Evolutionary conservation across 164 flowering plant species (phyloP), one percentile per base, ranked within the genome.

Genomic region (Buxus sempervirens): DNA sequence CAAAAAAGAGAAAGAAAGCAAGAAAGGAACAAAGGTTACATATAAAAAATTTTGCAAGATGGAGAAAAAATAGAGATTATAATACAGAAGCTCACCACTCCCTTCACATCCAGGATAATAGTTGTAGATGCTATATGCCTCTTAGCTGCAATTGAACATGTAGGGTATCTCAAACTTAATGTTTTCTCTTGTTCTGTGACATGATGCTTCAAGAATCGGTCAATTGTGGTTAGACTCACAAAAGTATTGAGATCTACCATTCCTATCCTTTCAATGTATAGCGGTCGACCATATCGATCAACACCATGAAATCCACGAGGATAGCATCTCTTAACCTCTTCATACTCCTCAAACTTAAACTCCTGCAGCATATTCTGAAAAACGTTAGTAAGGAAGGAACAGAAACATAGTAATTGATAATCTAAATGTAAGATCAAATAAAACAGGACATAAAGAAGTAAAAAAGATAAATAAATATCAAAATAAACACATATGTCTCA

Each of bases 231-330:
- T 66, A 75, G 75, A 74, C 75, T 77, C 60, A 82, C 64, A 24
- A 89, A 68, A 9, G 71, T 71, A 69, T 81, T 59, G 49, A 87
- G 79, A 64, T 89, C 85, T 10, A 83, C 64, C 84, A 83, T 74
- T 57, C 94, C 94, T 65, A 83, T 67, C 71, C 87, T 77, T 78
- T 89, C 94, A 62, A 89, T 83, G 70, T 89, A 89, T 55, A 89
- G 28, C 14, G 94, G 90, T 65, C 89, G 79, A 15, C 91, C 91
- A 61, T 58, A 68, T 75, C 76, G 82, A 75, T 89, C 94, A 38
- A 87, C 87, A 24, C 91, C 91, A 68, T 89, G 94, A 70, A 58
- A 89, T 70, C 94, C 94, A 78, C 85, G 90, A 54, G 94, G 94
- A 68, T 89, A 89, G 68, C 75, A 83, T 75, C 73, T 82, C 71